phyloP scores from a whole-genome alignment of 2,329 filamentous ascomycete species.

The Dendryphion nanum region DNA sequence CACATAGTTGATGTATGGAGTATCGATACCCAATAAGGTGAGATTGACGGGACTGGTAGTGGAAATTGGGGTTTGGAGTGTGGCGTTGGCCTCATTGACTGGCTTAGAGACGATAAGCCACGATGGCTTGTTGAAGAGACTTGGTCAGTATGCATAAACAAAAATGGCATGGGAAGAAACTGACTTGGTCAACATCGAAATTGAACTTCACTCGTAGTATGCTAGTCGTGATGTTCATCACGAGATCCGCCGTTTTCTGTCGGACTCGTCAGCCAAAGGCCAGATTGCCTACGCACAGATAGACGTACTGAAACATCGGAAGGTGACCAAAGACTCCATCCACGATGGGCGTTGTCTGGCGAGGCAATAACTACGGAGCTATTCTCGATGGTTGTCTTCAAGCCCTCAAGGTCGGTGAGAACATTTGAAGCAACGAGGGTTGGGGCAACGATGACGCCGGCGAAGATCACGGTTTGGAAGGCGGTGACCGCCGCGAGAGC shows the following conservation, averaged over 20 bases:
- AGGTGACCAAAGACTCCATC: conserved; percentile 22
- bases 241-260: conserved; percentile 30
- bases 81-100: conserved; percentile 1
- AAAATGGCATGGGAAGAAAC: too few species aligned
- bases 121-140: too few species aligned
- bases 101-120: too few species aligned
- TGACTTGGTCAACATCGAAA: conserved; percentile 30
- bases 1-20: conserved; percentile 23
- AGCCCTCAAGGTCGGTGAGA: conserved; percentile 27
- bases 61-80: background rate
- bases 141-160: too few species aligned
- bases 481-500: too few species aligned
- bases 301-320: conserved; percentile 5
- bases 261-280: background rate
- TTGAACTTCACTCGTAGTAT: conserved; percentile 30
- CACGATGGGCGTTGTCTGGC: conserved; percentile 24
- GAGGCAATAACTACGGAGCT: conserved; percentile 28
- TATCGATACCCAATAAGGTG: conserved; percentile 3
- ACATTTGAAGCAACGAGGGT: conserved; percentile 10
- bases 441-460: background rate
- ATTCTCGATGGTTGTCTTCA: conserved; percentile 26
- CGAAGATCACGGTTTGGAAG: too few species aligned
- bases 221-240: conserved; percentile 32
- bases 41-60: background rate
- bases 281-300: background rate